These are phyloP conservation scores for Phyllosticta citrichinensis DNA, from an alignment of 2,329 filamentous ascomycete species.

Conservation along the genomic window DNA sequence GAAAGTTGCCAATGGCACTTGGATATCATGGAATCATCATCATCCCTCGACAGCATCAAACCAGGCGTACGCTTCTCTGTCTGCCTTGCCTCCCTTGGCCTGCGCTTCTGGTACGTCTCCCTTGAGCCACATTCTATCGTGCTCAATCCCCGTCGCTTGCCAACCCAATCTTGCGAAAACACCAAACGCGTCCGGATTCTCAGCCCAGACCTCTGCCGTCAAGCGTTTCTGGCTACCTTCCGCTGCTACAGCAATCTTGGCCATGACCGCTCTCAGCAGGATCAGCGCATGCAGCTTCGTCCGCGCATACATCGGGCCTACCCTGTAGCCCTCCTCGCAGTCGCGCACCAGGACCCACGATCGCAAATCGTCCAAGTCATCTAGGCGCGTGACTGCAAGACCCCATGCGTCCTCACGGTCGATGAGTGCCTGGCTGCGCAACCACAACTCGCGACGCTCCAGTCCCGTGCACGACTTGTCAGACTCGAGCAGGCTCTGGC, in stretches of 20 bases:
- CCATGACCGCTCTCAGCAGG: constrained; percentile 20
- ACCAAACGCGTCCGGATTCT: constrained; percentile 19
- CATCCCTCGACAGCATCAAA: constrained; percentile 25
- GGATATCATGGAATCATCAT: background rate
- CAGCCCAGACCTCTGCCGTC: constrained; percentile 25
- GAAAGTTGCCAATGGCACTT: background rate
- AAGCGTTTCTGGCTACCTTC: constrained; percentile 14
- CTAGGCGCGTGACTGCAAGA: constrained; percentile 14
- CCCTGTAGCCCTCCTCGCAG: constrained; percentile 22
- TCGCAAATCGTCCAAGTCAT: constrained; percentile 12
- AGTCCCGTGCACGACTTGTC: constrained; percentile 25
- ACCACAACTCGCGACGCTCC: constrained; percentile 22
- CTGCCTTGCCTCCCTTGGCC: constrained; percentile 19
- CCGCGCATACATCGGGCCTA: constrained; percentile 28
- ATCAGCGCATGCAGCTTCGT: constrained; percentile 16
- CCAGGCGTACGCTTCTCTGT: constrained; percentile 24
- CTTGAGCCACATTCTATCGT: constrained; percentile 30
- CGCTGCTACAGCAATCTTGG: constrained; percentile 11
- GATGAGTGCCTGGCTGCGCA: constrained; percentile 18
- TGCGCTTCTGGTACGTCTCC: constrained; percentile 23
- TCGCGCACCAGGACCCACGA: constrained; percentile 24
- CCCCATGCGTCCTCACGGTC: constrained; percentile 21
- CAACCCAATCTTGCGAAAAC: constrained; percentile 27
- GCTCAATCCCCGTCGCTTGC: constrained; percentile 20
- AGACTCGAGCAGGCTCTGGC: constrained; percentile 7